Conservation (phyloP, 495 filamentous ascomycete species). For the Aspergillus ostianus region DNA sequence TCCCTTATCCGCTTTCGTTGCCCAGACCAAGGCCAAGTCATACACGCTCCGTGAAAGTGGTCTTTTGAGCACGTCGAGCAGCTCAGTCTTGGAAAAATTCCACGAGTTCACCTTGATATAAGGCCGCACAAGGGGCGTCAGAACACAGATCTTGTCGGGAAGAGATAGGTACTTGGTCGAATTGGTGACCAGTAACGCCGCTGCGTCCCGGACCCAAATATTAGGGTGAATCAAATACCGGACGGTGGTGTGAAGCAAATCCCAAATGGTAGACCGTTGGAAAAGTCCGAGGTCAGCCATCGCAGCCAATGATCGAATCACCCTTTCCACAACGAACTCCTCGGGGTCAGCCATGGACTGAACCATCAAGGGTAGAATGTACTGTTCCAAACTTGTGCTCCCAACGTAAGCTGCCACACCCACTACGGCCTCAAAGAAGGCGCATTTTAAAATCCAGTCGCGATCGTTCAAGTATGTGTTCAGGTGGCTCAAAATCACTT, state of each 20-base stretch:
- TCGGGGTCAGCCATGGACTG: conserved; percentile 96
- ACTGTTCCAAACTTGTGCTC: conserved; percentile 84
- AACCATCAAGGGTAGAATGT: conserved; percentile 93
- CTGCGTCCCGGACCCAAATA: conserved; percentile 89
- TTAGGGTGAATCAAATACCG: conserved; percentile 93
- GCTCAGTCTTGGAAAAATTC: conserved; percentile 63
- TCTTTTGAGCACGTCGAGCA: conserved; percentile 82
- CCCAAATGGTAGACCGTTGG: conserved; percentile 80
- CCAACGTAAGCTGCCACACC: conserved; percentile 91
- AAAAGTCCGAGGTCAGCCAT: conserved; percentile 88
- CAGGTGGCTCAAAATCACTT: conserved; percentile 90
- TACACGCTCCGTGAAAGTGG: conserved; percentile 77
- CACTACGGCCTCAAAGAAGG: conserved; percentile 94
- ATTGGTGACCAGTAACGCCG: conserved; percentile 76
- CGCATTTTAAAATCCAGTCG: conserved; percentile 95
- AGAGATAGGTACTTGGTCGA: conserved; percentile 73
- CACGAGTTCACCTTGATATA: conserved; percentile 72
- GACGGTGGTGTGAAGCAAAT: conserved; percentile 74
- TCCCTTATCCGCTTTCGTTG: conserved; percentile 71
- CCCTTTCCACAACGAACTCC: conserved; percentile 90
- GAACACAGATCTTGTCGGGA: conserved; percentile 79
- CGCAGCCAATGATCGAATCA: conserved; percentile 81
- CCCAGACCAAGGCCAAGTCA: conserved; percentile 86
- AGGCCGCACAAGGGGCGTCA: conserved; percentile 72
- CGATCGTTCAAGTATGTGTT: conserved; percentile 97